phyloP scores from a whole-genome alignment of 2,329 filamentous ascomycete genomes.

The Cercospora berteroae region DNA sequence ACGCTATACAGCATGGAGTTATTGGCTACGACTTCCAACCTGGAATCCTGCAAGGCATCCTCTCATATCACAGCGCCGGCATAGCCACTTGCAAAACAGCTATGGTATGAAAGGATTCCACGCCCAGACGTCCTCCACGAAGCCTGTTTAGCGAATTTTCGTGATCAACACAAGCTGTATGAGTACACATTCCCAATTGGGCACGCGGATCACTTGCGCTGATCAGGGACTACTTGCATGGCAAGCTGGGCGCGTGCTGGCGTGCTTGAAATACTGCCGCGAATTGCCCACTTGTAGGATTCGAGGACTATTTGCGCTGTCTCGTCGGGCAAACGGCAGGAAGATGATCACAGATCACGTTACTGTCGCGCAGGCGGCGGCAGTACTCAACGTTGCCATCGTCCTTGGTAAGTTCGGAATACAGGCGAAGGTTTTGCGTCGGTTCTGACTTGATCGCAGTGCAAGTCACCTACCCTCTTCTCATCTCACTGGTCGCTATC shows the following conservation, averaged over 20 bases:
- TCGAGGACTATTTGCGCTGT: neutral
- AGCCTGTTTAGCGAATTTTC: neutral
- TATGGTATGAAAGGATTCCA: neutral
- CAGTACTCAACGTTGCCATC: slow-evolving; percentile 12
- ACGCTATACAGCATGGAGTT: neutral
- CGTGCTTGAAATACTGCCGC: neutral
- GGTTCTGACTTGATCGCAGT: neutral
- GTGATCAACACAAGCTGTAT: neutral
- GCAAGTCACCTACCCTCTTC: slow-evolving; percentile 11
- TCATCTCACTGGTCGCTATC: slow-evolving; percentile 12
- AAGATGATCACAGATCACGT: slow-evolving; percentile 2
- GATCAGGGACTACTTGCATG: neutral
- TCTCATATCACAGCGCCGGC: neutral
- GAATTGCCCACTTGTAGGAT: neutral
- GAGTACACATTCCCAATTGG: neutral
- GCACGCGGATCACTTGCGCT: neutral
- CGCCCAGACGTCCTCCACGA: neutral
- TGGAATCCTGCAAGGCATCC: neutral
- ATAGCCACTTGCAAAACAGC: neutral
- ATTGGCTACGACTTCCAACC: neutral
- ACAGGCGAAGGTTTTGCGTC: neutral
- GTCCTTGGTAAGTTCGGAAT: neutral
- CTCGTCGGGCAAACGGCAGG: neutral
- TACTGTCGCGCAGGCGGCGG: slow-evolving; percentile 13
- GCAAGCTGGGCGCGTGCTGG: neutral